Evolutionary conservation across 2,329 filamentous ascomycete species (phyloP).

Genomic region (Arachnopeziza araneosa): DNA sequence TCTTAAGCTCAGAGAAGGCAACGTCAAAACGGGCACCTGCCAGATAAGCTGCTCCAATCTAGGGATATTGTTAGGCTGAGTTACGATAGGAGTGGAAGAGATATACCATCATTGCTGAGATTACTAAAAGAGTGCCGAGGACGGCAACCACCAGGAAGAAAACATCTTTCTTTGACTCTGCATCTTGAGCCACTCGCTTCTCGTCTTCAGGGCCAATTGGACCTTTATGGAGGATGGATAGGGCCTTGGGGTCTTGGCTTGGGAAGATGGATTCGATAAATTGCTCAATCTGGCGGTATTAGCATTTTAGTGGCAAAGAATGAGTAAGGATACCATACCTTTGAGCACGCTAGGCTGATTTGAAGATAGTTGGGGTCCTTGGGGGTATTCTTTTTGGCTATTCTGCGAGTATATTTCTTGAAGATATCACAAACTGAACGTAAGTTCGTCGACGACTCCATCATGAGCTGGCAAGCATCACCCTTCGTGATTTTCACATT

Average conservation of each 20-base stretch:
- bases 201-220: constrained; percentile 30
- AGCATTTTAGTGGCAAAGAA: constrained; percentile 1
- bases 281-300: constrained; percentile 67
- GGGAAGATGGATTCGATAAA: constrained; percentile 95
- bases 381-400: constrained; percentile 91
- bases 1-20: constrained; percentile 38
- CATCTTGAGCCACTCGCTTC: constrained; percentile 42
- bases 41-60: constrained; percentile 75
- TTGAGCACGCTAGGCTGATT: constrained; percentile 85
- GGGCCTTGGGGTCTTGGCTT: constrained; percentile 64
- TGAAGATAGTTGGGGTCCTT: constrained; percentile 87
- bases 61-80: constrained; percentile 15
- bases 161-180: constrained; percentile 51
- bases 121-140: constrained; percentile 60
- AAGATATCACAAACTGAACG: constrained; percentile 77
- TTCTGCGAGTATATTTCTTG: constrained; percentile 68
- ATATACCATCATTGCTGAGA: constrained; percentile 74
- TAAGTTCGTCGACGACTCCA: constrained; percentile 87
- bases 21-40: constrained; percentile 76
- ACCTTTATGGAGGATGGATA: constrained; percentile 37
- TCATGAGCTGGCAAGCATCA: constrained; percentile 86
- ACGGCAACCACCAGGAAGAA: constrained; percentile 63
- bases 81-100: not conserved
- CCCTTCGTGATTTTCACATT: constrained; percentile 98
- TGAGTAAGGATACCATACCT: constrained; percentile 47